Percentiles rank a stretch among this genome's conserved stretches.
Conservation (phyloP, 2,329 filamentous ascomycete species). For the Alternaria gansuensis region DNA sequence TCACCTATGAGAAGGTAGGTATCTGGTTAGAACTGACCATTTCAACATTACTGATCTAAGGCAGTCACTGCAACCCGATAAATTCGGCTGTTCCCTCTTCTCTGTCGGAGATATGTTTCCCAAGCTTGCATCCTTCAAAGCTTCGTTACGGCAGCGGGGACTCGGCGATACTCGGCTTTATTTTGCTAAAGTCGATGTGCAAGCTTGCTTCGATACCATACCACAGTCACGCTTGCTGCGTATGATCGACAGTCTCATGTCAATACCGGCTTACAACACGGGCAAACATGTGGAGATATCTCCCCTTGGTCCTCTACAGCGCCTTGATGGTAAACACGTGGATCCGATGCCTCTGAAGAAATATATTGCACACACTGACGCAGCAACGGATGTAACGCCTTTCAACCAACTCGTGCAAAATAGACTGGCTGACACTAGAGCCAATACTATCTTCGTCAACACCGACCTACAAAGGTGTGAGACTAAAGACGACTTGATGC, state of each 20-base stretch:
- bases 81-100: conserved; percentile 81
- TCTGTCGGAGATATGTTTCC: conserved; percentile 82
- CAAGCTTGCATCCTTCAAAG: conserved; percentile 75
- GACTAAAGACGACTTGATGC: conserved; percentile 67
- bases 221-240: conserved; percentile 78
- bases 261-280: conserved; percentile 72
- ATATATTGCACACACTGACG: conserved; percentile 54
- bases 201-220: conserved; percentile 93
- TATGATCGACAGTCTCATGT: conserved; percentile 67
- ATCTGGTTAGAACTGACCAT: not conserved
- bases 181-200: conserved; percentile 92
- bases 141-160: conserved; percentile 53
- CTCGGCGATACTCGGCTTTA: conserved; percentile 65
- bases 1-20: conserved; percentile 79
- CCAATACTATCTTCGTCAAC: conserved; percentile 80
- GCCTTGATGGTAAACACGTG: conserved; percentile 40
- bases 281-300: conserved; percentile 78
- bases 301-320: conserved; percentile 53
- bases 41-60: conserved; percentile 16
- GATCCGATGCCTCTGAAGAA: conserved; percentile 49
- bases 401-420: conserved; percentile 48
- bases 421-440: conserved; percentile 48
- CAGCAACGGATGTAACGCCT: conserved; percentile 39
- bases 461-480: conserved; percentile 67
- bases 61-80: conserved; percentile 57